Base-by-base conservation (phyloP, 768 basidiomycete genomes). In the Cystobasidiopsis lactophilus region DNA sequence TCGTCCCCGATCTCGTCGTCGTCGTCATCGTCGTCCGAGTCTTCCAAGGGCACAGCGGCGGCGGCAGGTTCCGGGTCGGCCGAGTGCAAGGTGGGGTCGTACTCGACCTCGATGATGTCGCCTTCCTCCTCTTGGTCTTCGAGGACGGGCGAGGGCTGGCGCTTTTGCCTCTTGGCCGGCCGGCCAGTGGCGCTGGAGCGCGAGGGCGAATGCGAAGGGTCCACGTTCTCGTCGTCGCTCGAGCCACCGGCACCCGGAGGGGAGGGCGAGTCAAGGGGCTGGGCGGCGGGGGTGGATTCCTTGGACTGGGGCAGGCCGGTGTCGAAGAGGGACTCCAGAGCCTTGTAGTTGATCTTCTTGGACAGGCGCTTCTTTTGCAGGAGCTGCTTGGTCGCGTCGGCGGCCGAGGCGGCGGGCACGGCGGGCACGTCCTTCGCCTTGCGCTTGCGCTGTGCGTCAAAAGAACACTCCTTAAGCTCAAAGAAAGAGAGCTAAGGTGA, bases 301-400 rank as follows among this genome's bases (percentile, higher is more conserved):
- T n/a, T n/a, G n/a, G n/a, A n/a, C n/a, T n/a, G n/a, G n/a, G n/a
- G n/a, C n/a, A n/a, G n/a, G 13, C 47, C 44, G 40, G 56, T 52
- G 33, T 59, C 53, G 64, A 89, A 84, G 11, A 91, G 72, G 52
- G 76, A 75, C 59, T 82, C 80, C 50, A 89, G 75, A 0, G 83
- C 85, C 59, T 83, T 80, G 64, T 91, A 93, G 65, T 93, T 93
- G 68, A 91, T 89, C 49, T 85, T 77, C 63, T 84, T 84, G 68
- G 82, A 85, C 67, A 88, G 86, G 51, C 66, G 66, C 62, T 77
- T 85, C 68, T 85, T 84, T 70, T 81, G 80, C 60, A 86, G 71
- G 33, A 89, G 72, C 54, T 77, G 78, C 35, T 74, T 74, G 23
- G 83, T 80, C 0, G 80, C 77, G 60, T 85, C 83, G 19, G 80